Base-by-base conservation (phyloP, 2,329 filamentous ascomycete species). In the Parastagonospora avenae region DNA sequence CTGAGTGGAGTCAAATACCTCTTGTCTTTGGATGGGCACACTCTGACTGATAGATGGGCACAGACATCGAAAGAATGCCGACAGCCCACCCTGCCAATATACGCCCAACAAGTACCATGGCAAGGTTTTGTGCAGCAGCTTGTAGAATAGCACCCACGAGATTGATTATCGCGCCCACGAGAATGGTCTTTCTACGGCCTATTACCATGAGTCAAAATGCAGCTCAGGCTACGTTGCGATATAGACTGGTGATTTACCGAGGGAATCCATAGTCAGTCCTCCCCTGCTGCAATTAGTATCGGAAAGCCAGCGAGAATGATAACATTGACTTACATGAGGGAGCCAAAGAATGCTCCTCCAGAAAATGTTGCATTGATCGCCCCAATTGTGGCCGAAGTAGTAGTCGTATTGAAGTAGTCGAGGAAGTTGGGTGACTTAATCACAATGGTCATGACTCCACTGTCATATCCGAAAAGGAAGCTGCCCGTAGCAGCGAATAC, bases 31-130 rank as follows among this genome's bases (percentile, higher is more conserved):
- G 79, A 58, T 83, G 78, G 0, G 85, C 83, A 46, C 83, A 80
- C 64, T 88, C 85, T 8, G 84, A 82, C 50, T 86, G 84, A 64
- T 88, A 88, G 30, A 84, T 79, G 2, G 85, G 85, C 2, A 87
- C 82, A 2, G 80, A 82, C 64, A 83, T 85, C 14, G 79, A 82
- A 58, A 85, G 77, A 14, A 82, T 66, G 9, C 83, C 84, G 38
- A 86, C 80, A 2, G 83, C 83, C 64, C 82, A 79, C 4, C 84
- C 83, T 32, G 70, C 83, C 50, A 86, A 76, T 59, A 86, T 81
- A 9, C 85, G 81, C 0, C 85, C 83, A 7, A 80, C 77, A 48
- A 78, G 77, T 64, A 80, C 85, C 83, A 86, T 83, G 10, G 76
- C 73, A 14, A 85, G 71, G 42, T 80, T 77, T 53, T 80, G 77